Percentiles rank a stretch among this genome's conserved stretches.
Evolutionary conservation across 495 filamentous ascomycete species (phyloP).

Genomic region (Penicillium herquei): DNA sequence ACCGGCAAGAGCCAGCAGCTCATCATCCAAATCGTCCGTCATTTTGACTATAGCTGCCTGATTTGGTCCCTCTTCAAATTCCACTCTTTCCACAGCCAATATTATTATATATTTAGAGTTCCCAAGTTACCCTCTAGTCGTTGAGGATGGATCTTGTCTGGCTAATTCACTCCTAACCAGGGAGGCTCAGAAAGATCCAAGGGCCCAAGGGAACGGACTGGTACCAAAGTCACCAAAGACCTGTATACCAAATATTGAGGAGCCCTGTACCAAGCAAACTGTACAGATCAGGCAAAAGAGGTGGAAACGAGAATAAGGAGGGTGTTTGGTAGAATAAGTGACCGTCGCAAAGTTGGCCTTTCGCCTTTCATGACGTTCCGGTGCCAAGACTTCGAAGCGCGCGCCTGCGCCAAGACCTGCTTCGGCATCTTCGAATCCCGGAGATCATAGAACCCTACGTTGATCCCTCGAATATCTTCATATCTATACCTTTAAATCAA

Average conservation of each 20-base stretch:
- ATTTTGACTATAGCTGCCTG: constrained; percentile 30
- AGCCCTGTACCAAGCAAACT: not conserved
- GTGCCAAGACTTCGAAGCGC: constrained; percentile 26
- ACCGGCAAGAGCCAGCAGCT: constrained; percentile 84
- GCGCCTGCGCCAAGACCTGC: constrained; percentile 19
- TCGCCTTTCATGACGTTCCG: constrained; percentile 27
- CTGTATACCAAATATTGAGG: not conserved
- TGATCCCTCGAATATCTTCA: not conserved
- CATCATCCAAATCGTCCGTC: constrained; percentile 77
- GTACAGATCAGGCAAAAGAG: constrained; percentile 6
- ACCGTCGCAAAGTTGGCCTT: constrained; percentile 22
- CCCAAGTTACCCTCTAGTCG: not conserved
- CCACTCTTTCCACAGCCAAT: not conserved
- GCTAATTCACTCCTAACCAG: constrained; percentile 9
- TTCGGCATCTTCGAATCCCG: constrained; percentile 1
- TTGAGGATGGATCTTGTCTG: not conserved
- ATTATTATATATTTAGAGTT: not conserved
- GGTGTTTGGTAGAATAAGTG: not conserved
- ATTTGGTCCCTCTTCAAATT: not conserved
- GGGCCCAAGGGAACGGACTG: not conserved
- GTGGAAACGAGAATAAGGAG: not conserved
- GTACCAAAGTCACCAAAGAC: constrained; percentile 1
- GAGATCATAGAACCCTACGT: not conserved
- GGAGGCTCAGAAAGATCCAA: constrained; percentile 15
- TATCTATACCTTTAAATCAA: not conserved